Conservation (phyloP, 2,329 filamentous ascomycete species). For the Fusarium lateritium region DNA sequence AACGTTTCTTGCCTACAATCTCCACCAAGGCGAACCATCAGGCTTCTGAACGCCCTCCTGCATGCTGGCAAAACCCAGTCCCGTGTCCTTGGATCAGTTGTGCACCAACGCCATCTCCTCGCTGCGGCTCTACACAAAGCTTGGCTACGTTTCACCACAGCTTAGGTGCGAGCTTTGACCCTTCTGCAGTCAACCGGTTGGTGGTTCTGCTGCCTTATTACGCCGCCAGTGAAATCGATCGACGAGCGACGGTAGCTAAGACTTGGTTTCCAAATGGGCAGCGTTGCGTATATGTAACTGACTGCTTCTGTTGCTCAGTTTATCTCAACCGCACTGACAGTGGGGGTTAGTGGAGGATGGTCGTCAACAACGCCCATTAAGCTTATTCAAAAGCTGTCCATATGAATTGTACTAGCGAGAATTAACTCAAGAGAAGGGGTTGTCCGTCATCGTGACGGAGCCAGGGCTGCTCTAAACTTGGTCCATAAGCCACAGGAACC, state of each 20-base stretch:
- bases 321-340: no score
- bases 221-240: neutral
- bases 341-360: no score
- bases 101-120: slow-evolving; percentile 21
- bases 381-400: no score
- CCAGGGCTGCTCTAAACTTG: neutral
- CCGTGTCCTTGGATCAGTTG: slow-evolving; percentile 32
- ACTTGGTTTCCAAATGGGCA: no score
- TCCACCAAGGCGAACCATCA: slow-evolving; percentile 5
- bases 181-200: neutral
- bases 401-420: neutral
- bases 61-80: slow-evolving; percentile 14
- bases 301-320: no score
- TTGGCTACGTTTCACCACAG: slow-evolving; percentile 39
- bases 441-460: neutral
- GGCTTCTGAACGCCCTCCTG: slow-evolving; percentile 1
- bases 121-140: slow-evolving; percentile 13
- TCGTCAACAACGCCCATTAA: no score
- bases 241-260: neutral
- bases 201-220: neutral
- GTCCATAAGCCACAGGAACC: neutral
- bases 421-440: neutral
- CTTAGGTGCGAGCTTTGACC: slow-evolving; percentile 1
- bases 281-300: no score
- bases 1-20: neutral